Conservation (phyloP, 306 rosid species). For the Chamaecrista fasciculata region DNA sequence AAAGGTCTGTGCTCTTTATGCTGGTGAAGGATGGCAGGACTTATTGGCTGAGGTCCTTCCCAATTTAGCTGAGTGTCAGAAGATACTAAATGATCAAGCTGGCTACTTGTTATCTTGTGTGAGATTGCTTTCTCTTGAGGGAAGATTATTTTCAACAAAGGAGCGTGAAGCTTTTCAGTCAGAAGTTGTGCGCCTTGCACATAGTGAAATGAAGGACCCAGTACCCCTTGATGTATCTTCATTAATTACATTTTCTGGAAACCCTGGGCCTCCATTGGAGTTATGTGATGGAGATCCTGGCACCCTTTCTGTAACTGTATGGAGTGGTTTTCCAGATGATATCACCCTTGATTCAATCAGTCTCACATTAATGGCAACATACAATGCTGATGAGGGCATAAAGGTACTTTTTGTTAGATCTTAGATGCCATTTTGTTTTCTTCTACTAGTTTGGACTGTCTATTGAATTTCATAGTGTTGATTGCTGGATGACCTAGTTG, state of each 20-base stretch:
- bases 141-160: slow-evolving; percentile 73
- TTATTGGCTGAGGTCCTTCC: slow-evolving; percentile 95
- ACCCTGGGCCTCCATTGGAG: slow-evolving; percentile 92
- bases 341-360: slow-evolving; percentile 90
- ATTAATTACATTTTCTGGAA: slow-evolving; percentile 90
- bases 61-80: slow-evolving; percentile 91
- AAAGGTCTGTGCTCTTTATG: slow-evolving; percentile 92
- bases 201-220: slow-evolving; percentile 95
- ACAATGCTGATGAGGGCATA: slow-evolving; percentile 87
- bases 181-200: slow-evolving; percentile 84
- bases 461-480: slow-evolving; percentile 14
- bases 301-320: slow-evolving; percentile 73
- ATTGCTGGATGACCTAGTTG: slow-evolving; percentile 19
- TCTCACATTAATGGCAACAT: slow-evolving; percentile 83
- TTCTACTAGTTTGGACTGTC: slow-evolving; percentile 26
- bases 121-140: slow-evolving; percentile 92
- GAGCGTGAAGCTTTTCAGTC: slow-evolving; percentile 92
- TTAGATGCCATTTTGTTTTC: slow-evolving; percentile 17
- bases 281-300: slow-evolving; percentile 94
- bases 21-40: slow-evolving; percentile 98
- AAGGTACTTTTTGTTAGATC: slow-evolving; percentile 60
- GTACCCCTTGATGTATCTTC: slow-evolving; percentile 94
- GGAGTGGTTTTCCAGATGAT: slow-evolving; percentile 98
- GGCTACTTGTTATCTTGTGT: slow-evolving; percentile 96
- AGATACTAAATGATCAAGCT: slow-evolving; percentile 89